Percentiles rank a stretch among this genome's conserved stretches.
phyloP scores from a whole-genome alignment of 2,329 filamentous ascomycete species.

The Thyridium curvatum region DNA sequence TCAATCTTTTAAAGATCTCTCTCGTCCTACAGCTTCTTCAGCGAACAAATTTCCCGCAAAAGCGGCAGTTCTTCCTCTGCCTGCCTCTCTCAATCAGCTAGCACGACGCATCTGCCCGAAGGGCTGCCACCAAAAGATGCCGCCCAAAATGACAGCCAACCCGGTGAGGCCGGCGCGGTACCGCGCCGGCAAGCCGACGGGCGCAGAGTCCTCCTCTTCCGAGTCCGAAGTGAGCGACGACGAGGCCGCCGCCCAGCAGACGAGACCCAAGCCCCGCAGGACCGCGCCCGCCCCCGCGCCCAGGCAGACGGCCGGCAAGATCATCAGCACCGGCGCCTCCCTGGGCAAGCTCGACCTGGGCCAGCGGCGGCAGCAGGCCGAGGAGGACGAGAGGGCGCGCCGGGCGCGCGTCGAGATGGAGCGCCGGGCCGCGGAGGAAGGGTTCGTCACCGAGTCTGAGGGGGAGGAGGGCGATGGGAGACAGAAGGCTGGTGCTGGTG shows the following conservation, averaged over 20 bases:
- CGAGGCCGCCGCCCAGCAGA: slow-evolving; percentile 7
- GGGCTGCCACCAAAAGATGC: slow-evolving; percentile 33
- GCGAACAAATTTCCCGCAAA: no score
- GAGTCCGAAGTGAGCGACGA: slow-evolving; percentile 44
- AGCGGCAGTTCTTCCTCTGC: no score
- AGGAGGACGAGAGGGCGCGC: slow-evolving; percentile 38
- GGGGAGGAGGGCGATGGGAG: slow-evolving; percentile 35
- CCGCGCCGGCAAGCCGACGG: slow-evolving; percentile 72
- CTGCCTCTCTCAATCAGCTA: slow-evolving; percentile 7
- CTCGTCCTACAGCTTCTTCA: no score
- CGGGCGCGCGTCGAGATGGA: slow-evolving; percentile 34
- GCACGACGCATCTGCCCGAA: slow-evolving; percentile 2
- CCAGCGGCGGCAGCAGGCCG: slow-evolving; percentile 40
- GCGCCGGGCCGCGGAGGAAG: slow-evolving; percentile 49
- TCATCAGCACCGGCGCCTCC: slow-evolving; percentile 38
- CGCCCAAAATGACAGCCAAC: slow-evolving; percentile 89
- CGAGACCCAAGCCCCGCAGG: no score
- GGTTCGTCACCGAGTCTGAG: slow-evolving; percentile 55
- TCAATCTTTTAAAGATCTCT: no score
- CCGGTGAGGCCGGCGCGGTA: slow-evolving; percentile 75
- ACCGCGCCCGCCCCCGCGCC: slow-evolving; percentile 29
- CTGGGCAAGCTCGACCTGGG: slow-evolving; percentile 41
- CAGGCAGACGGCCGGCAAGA: slow-evolving; percentile 48
- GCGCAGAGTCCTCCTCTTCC: slow-evolving; percentile 44
- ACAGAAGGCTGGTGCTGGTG: no score